A percentile compares a stretch with the other conserved stretches of the same genome.
phyloP scores from a whole-genome alignment of 2,329 filamentous ascomycete genomes.

The Penicillium griseofulvum region DNA sequence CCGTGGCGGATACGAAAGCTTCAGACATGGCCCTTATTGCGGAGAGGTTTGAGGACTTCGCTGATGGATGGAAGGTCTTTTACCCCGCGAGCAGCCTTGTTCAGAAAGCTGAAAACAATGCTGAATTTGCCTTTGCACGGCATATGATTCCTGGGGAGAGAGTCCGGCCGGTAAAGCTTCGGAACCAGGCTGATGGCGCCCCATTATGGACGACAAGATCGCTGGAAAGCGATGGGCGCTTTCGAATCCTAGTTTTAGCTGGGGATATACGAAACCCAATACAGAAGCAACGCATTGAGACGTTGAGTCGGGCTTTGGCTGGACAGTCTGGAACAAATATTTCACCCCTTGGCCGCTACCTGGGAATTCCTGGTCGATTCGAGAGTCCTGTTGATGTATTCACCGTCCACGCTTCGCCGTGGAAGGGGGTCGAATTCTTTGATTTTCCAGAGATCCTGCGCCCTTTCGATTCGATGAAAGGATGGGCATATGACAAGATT shows the following conservation, averaged over 20 bases:
- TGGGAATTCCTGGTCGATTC: constrained; percentile 37
- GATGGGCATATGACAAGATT: constrained; percentile 58
- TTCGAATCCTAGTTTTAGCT: constrained; percentile 53
- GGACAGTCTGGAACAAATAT: not conserved
- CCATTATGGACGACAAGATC: constrained; percentile 21
- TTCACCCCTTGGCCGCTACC: constrained; percentile 46
- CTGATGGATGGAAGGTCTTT: constrained; percentile 12
- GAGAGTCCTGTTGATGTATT: constrained; percentile 59
- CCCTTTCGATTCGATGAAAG: constrained; percentile 47
- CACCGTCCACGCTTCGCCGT: constrained; percentile 57
- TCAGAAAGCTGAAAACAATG: not conserved
- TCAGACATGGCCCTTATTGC: constrained; percentile 17
- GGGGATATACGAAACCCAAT: constrained; percentile 52
- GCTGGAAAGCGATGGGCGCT: constrained; percentile 35
- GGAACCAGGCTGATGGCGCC: constrained; percentile 17
- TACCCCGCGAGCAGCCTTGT: constrained; percentile 10
- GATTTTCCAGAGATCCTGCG: constrained; percentile 52
- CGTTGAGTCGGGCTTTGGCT: constrained; percentile 47
- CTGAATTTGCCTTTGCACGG: not conserved
- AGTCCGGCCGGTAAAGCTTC: constrained; percentile 21
- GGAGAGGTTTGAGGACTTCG: constrained; percentile 18
- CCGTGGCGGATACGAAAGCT: constrained; percentile 8
- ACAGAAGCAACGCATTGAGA: constrained; percentile 48
- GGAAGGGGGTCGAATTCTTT: constrained; percentile 51
- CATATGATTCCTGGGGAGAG: constrained; percentile 14